Conservation (phyloP, 495 filamentous ascomycete genomes). For the Viridothelium virens region DNA sequence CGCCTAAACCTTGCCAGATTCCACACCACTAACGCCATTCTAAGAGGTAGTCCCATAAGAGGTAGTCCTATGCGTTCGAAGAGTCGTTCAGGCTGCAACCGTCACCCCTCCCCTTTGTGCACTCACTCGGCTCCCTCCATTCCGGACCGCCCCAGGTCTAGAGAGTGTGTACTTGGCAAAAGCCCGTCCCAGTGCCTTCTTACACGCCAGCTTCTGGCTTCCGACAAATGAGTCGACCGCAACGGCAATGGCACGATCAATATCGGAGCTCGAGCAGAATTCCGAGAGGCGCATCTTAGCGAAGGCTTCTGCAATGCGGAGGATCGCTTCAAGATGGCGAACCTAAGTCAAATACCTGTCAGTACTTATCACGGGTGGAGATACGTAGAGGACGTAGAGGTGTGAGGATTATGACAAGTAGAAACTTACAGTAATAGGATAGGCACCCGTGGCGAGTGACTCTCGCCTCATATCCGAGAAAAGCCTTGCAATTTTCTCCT, state of each 20-base stretch:
- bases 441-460: conserved; percentile 84
- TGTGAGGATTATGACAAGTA: conserved; percentile 9
- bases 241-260: conserved; percentile 94
- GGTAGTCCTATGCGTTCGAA: not conserved
- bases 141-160: conserved; percentile 28
- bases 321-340: conserved; percentile 94
- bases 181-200: conserved; percentile 90
- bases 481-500: conserved; percentile 88
- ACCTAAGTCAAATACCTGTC: conserved; percentile 50
- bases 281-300: conserved; percentile 93
- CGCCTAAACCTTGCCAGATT: not conserved
- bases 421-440: conserved; percentile 87
- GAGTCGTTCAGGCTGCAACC: not conserved
- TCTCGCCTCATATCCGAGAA: conserved; percentile 97
- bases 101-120: conserved; percentile 4
- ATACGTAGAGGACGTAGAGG: not conserved
- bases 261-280: conserved; percentile 80
- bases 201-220: conserved; percentile 93
- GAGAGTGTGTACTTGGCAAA: conserved; percentile 81
- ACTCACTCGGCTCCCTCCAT: conserved; percentile 2
- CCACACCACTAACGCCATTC: not conserved
- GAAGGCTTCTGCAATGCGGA: conserved; percentile 86
- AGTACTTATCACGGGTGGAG: not conserved
- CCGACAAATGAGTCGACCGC: conserved; percentile 95
- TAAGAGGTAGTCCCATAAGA: not conserved